Evolutionary conservation across 306 rosid species (phyloP), one percentile per base, ranked within the genome.

Genomic region (Carpinus fangiana): DNA sequence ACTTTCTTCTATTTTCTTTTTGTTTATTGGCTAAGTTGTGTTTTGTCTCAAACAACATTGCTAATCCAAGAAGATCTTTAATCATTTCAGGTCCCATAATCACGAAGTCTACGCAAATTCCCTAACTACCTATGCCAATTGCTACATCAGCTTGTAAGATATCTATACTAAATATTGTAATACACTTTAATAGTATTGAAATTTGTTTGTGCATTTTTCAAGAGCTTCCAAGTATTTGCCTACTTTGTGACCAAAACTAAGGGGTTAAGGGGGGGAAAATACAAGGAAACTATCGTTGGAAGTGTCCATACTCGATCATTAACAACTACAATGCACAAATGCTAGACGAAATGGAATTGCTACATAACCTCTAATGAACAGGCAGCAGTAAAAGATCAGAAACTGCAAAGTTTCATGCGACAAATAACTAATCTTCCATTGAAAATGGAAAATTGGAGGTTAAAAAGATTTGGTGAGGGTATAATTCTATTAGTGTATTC

Each of bases 401-500:
- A 48, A 8, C 74, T 43, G 54, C 57, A 20, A 48, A 69, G 38
- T 38, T 73, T 74, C 66, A 61, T 74, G 69, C 28, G 62, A 3
- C 8, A 66, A 8, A 66, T 16, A 41, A 66, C 2, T 31, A 14
- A 38, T 16, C 11, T 38, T 41, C 47, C 17, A 45, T 34, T 67
- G 54, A 65, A 69, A 62, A 77, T 45, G 69, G 70, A 41, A 41
- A 6, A 6, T 41, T 41, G 45, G 45, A 41, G 45, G 45, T 41
- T 41, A 41, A 48, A 62, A 54, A 50, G 46, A 51, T 73, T 61
- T 56, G 59, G 1, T 13, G 51, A 13, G 18, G 60, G 41, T 26
- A 71, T 53, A 67, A n/a, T 26, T 85, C 38, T 72, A 67, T 20
- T 50, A 1, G 48, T 74, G 76, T 21, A 64, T 34, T 41, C 20